These are phyloP conservation scores for Neurospora sp. DNA, from an alignment of 495 filamentous ascomycete genomes.

Conservation along the genomic window DNA sequence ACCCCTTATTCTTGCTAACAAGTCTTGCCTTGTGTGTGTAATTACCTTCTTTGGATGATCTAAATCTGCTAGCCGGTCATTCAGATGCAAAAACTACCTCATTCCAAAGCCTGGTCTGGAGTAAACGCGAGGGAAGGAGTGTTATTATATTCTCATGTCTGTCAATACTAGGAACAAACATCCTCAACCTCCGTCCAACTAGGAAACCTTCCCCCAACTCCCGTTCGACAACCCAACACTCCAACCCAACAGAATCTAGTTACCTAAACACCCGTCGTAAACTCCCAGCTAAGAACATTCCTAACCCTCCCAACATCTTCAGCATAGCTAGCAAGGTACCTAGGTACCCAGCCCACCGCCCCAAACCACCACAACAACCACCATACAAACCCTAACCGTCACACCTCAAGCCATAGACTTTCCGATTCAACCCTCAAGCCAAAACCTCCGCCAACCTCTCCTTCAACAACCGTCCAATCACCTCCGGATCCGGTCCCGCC, in stretches of 20 bases:
- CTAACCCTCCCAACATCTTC: neutral
- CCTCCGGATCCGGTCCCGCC: conserved; percentile 10
- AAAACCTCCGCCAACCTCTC: conserved; percentile 9
- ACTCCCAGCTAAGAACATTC: neutral
- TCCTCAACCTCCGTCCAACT: neutral
- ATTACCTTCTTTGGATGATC: neutral
- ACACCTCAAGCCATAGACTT: too few relatives aligned
- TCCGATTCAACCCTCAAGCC: neutral
- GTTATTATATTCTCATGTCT: neutral
- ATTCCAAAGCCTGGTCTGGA: neutral
- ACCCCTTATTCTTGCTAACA: neutral
- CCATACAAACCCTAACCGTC: too few relatives aligned
- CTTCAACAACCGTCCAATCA: conserved; percentile 14
- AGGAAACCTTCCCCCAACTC: neutral
- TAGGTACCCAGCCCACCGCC: neutral
- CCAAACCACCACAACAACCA: neutral
- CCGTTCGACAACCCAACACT: neutral
- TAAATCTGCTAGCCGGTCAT: neutral
- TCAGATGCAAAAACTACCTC: neutral
- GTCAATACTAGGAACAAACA: neutral
- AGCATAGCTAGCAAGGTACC: neutral
- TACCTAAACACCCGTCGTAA: neutral
- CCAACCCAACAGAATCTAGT: neutral
- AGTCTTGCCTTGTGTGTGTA: neutral
- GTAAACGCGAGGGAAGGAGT: neutral